Evolutionary conservation across 768 basidiomycete species (phyloP).

Genomic region (Mycena amicta): DNA sequence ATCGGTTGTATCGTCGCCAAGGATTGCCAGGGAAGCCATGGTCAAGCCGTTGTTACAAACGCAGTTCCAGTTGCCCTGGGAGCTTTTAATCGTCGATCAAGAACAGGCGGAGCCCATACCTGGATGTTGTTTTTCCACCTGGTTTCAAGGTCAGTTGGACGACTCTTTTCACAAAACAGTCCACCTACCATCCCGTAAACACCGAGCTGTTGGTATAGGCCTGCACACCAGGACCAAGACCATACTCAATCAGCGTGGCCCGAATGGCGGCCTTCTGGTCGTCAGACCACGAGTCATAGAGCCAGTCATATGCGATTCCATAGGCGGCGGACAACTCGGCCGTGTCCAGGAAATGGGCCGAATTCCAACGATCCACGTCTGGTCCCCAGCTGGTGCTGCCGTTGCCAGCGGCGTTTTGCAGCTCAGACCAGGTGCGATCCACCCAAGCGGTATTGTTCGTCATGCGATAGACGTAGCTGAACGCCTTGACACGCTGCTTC

Average conservation of each 20-base stretch:
- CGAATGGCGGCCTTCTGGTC: constrained; percentile 73
- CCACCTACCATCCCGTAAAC: constrained; percentile 76
- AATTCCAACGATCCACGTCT: constrained; percentile 77
- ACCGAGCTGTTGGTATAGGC: constrained; percentile 50
- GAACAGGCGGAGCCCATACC: no score
- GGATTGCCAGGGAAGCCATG: constrained; percentile 86
- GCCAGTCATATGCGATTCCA: constrained; percentile 95
- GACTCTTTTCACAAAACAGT: constrained; percentile 52
- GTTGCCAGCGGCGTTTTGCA: constrained; percentile 82
- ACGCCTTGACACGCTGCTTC: constrained; percentile 91
- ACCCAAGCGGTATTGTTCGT: constrained; percentile 92
- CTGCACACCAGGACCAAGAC: constrained; percentile 65
- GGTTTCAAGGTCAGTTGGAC: no score
- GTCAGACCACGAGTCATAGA: constrained; percentile 80
- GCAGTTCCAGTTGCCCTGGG: constrained; percentile 99
- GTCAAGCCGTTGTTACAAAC: constrained; percentile 82
- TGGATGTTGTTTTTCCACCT: no score
- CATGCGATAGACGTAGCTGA: constrained; percentile 87
- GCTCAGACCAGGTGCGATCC: constrained; percentile 81
- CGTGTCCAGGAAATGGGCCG: constrained; percentile 85
- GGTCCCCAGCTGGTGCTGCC: constrained; percentile 68
- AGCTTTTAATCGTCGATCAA: no score
- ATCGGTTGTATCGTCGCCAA: constrained; percentile 80
- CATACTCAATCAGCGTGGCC: constrained; percentile 74
- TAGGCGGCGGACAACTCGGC: constrained; percentile 91